Base-by-base conservation (phyloP, 2,329 filamentous ascomycete species). In the Aspergillus cejpii region DNA sequence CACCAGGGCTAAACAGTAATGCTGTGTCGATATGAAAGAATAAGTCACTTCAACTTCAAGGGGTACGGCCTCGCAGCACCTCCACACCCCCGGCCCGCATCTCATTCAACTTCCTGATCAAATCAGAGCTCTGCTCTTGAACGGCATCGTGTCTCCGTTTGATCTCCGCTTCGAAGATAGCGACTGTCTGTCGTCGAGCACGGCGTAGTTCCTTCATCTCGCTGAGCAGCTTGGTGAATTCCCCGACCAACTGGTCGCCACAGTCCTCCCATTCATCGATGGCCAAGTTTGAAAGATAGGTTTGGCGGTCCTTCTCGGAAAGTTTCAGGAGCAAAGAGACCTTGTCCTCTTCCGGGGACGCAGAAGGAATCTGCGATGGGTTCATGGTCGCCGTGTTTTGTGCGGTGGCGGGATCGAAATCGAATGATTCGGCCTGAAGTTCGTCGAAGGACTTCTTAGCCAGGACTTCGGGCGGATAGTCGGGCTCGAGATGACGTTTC, bases 191-290 rank as follows among this genome's bases (percentile, higher is more conserved):
- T 17, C 80, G 71, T 57, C 79, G 76, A 31, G 74, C 70, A 48
- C 72, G 70, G 31, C 80, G 70, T 21, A 74, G 68, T 1, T 71
- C 64, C 53, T 73, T 79, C 53, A 79, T 73, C 38, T 72, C 71
- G 14, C 63, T 61, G 28, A 81, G 59, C 31, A 80, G 63, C 3
- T 68, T 62, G 38, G 66, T 66, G 54, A 83, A 81, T 39, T 72
- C 69, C 1, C 75, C 72, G 1, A 82, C 67, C 37, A 83, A 74
- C 71, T 79, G 77, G 45, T 80, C 76, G 2, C 80, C 80, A 17
- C 78, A 76, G 37, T 79, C 73, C 61, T 83, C 80, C 77, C 80
- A 82, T 49, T 81, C 72, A 3, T 69, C 61, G 12, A 80, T 70
- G 1, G 67, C 63, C 31, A 83, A 66, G 7, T 69, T 71, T 1